phyloP scores from a whole-genome alignment of 1,284 basidiomycete genomes.

The Ceratobasidium sp. region DNA sequence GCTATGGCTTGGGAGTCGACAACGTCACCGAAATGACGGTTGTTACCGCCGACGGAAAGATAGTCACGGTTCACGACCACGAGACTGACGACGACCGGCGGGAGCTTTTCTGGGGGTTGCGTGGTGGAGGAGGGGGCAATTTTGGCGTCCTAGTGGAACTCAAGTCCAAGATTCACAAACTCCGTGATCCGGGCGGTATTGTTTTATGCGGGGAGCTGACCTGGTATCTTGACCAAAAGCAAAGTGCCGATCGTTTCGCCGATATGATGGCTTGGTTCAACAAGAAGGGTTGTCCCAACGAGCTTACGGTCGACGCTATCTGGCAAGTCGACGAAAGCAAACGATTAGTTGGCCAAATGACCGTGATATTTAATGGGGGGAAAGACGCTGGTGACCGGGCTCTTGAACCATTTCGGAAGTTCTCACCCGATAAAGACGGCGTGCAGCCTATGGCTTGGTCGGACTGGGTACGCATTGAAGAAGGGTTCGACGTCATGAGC shows the following conservation, averaged over 20 bases:
- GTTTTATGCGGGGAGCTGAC: conserved; percentile 16
- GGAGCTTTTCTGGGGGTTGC: conserved; percentile 36
- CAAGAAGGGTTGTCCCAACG: conserved; percentile 12
- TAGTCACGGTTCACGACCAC: conserved; percentile 12
- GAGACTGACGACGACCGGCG: neutral
- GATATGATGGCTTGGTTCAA: conserved; percentile 28
- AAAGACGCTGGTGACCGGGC: neutral
- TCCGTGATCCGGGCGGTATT: neutral
- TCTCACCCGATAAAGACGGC: neutral
- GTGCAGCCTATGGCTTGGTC: conserved; percentile 12
- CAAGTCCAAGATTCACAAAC: conserved; percentile 17
- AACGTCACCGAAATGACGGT: conserved; percentile 36
- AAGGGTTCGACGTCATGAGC: neutral
- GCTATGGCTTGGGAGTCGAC: conserved; percentile 37
- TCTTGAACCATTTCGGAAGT: conserved; percentile 17
- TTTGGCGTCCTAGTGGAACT: conserved; percentile 36
- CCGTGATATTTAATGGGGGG: conserved; percentile 36
- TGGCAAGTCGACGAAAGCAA: conserved; percentile 18
- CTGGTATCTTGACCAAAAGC: conserved; percentile 13
- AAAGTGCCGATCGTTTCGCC: neutral
- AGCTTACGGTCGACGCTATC: conserved; percentile 39
- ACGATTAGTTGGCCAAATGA: conserved; percentile 29
- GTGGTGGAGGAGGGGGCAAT: conserved; percentile 39
- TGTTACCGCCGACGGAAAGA: conserved; percentile 31
- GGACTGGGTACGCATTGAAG: conserved; percentile 20